Evolutionary conservation across 73 alveolate genomes (phyloP), one percentile per base, ranked within the genome.

Genomic region (Tetrahymena malaccensis): DNA sequence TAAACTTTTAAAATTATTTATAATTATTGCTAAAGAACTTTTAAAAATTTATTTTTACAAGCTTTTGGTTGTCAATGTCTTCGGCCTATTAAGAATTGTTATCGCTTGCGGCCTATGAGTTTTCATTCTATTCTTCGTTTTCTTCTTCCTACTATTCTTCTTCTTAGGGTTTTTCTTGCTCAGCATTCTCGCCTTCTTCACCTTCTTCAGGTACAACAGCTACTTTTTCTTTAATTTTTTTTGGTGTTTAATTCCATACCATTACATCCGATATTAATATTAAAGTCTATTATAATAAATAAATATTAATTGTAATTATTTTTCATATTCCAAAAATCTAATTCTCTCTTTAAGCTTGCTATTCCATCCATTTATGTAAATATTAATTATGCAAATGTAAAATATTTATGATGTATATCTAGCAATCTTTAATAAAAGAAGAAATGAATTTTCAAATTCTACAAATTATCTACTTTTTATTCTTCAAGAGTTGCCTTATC

Each of bases 211-310:
- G 96, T 85, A 93, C 96, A 93, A 96, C 98, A 38, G 96, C 98
- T 17, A 96, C 97, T 94, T 96, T 95, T 8, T 94, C 95, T 55
- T 95, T 96, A 17, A 97, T 95, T 94, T 97, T 98, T 35, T 97
- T 96, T 55, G 99, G 99, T 33, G 99, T 98, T 94, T 97, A 98
- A 31, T 98, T 99, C 99, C 99, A 98, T 31, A 99, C 98, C 99
- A 98, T 98, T 70, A 98, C 98, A 94, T 97, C 96, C 27, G 99
- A 98, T 22, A 98, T 96, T 17, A 98, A 84, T 43, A 98, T 98
- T 95, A 98, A 97, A 22, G 98, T 97, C 97, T 98, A 33, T 11
- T 94, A 31, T 15, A 37, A 93, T 43, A 50, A 50, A 50, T 50
- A 50, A 50, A 50, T 13, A 2, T 6, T 55, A 93, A 1, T 38